These are phyloP conservation scores for Raffaelea ambrosiae DNA, from an alignment of 2,329 filamentous ascomycete genomes.

Conservation along the genomic window DNA sequence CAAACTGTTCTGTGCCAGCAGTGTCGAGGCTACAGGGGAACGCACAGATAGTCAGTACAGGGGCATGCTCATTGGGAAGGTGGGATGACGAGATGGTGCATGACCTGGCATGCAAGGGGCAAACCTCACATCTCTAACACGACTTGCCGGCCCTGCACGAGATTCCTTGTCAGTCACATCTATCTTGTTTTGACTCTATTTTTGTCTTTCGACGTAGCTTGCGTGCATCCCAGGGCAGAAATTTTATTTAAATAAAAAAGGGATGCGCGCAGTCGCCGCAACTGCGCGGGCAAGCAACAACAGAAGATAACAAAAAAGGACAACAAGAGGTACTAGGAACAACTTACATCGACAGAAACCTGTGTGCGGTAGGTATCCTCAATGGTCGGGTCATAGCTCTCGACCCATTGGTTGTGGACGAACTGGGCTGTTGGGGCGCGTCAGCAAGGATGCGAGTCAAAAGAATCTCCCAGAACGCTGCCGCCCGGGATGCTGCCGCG, in stretches of 20 bases:
- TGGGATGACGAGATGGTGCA: constrained; percentile 13
- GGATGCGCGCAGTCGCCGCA: too few species aligned
- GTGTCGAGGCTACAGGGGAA: constrained; percentile 60
- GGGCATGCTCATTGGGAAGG: neutral
- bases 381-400: constrained; percentile 74
- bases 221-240: too few species aligned
- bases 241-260: too few species aligned
- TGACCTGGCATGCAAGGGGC: constrained; percentile 1
- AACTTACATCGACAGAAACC: constrained; percentile 73
- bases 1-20: constrained; percentile 87
- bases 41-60: neutral
- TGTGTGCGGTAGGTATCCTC: constrained; percentile 71
- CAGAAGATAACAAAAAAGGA: neutral
- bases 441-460: constrained; percentile 9
- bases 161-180: neutral
- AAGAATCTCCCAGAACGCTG: too few species aligned
- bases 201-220: neutral
- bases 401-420: constrained; percentile 90
- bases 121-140: constrained; percentile 73
- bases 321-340: neutral
- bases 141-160: constrained; percentile 69
- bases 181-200: too few species aligned
- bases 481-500: too few species aligned
- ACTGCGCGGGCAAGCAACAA: too few species aligned
- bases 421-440: constrained; percentile 61